A percentile compares a stretch with the other conserved stretches of the same genome.
These are phyloP conservation scores for Candida khao-thaluensis DNA, from an alignment of 805 yeast species.

Conservation along the genomic window DNA sequence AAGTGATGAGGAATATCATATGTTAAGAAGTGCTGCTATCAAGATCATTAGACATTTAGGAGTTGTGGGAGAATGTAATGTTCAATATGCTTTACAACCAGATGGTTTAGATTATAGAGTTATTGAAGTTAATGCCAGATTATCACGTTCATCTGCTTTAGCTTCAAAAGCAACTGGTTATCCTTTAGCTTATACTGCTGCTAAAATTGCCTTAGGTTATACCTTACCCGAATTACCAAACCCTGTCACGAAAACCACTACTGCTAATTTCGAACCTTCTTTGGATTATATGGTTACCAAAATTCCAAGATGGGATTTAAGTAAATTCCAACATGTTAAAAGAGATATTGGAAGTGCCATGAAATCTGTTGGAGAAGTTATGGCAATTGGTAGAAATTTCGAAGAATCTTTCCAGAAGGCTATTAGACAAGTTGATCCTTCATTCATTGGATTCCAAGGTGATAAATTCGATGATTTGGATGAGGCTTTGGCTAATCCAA, in stretches of 20 bases:
- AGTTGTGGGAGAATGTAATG: slow-evolving; percentile 99
- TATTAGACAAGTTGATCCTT: slow-evolving; percentile 92
- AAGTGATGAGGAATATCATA: slow-evolving; percentile 94
- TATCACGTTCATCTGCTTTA: slow-evolving; percentile 96
- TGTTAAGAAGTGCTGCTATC: slow-evolving; percentile 97
- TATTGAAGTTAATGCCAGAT: slow-evolving; percentile 96
- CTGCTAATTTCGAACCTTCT: slow-evolving; percentile 97
- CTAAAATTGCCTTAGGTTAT: slow-evolving; percentile 91
- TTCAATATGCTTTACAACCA: slow-evolving; percentile 95
- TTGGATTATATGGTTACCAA: slow-evolving; percentile 95
- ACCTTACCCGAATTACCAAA: slow-evolving; percentile 94
- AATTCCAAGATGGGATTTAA: slow-evolving; percentile 98
- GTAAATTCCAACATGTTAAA: slow-evolving; percentile 93
- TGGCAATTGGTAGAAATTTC: slow-evolving; percentile 95
- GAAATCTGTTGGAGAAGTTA: slow-evolving; percentile 99
- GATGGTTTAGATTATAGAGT: slow-evolving; percentile 95
- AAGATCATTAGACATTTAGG: slow-evolving; percentile 96
- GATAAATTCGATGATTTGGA: slow-evolving; percentile 75
- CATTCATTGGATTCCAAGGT: slow-evolving; percentile 89
- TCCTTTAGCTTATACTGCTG: slow-evolving; percentile 97
- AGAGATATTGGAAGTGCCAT: slow-evolving; percentile 91
- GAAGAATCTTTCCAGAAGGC: slow-evolving; percentile 99
- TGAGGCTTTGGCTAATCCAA: slow-evolving; percentile 74
- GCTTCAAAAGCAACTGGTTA: slow-evolving; percentile 99
- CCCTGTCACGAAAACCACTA: slow-evolving; percentile 90